Evolutionary conservation across 2,329 filamentous ascomycete species (phyloP).

Genomic region (Neofusicoccum umdonicola): DNA sequence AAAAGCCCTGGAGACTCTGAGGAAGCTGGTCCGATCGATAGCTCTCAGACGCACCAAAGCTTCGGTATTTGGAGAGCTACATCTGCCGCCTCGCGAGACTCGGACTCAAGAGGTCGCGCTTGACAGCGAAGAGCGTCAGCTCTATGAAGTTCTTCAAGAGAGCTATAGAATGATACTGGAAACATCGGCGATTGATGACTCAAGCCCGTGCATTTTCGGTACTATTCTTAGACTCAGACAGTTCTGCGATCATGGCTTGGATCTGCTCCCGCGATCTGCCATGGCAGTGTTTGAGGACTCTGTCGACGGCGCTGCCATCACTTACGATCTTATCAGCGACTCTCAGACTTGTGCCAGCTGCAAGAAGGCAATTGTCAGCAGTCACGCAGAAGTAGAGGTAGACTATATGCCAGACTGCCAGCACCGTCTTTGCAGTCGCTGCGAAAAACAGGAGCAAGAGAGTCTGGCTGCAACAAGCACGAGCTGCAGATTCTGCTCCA

Average conservation of each 20-base stretch:
- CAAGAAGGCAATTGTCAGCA: too few relatives aligned
- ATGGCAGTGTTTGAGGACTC: conserved; percentile 1
- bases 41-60: neutral
- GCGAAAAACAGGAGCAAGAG: too few relatives aligned
- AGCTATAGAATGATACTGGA: conserved; percentile 16
- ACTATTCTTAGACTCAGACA: conserved; percentile 27
- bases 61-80: conserved; percentile 4
- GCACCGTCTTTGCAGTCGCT: too few relatives aligned
- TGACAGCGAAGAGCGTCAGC: conserved; percentile 17
- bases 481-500: too few relatives aligned
- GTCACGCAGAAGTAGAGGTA: too few relatives aligned
- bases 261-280: conserved; percentile 24
- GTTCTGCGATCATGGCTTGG: conserved; percentile 34
- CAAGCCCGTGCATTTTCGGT: conserved; percentile 22
- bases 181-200: neutral
- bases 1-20: neutral
- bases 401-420: too few relatives aligned
- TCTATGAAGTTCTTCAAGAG: conserved; percentile 27
- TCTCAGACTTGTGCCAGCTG: too few relatives aligned
- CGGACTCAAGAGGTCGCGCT: conserved; percentile 20
- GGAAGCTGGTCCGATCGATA: neutral
- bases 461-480: too few relatives aligned
- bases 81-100: conserved; percentile 22
- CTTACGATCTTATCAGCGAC: neutral
- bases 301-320: neutral